Conservation (phyloP, 129 eudicot genomes). For the Scalesia atractyloides region DNA sequence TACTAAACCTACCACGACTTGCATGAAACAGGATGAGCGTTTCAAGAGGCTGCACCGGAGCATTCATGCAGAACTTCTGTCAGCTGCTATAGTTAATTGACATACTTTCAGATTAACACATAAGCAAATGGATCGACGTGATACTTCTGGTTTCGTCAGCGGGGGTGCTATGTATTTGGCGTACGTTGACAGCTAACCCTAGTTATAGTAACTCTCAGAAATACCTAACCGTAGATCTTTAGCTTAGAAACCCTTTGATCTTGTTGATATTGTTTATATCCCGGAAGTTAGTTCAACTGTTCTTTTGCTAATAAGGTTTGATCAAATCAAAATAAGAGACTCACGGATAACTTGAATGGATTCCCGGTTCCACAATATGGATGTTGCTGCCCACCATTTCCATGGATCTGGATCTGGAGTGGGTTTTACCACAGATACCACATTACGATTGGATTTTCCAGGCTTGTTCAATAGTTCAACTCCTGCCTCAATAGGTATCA, state of each 20-base stretch:
- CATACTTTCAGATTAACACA: slow-evolving; percentile 19
- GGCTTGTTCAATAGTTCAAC: slow-evolving; percentile 33
- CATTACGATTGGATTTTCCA: slow-evolving; percentile 65
- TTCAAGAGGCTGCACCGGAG: slow-evolving; percentile 21
- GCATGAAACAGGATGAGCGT: slow-evolving; percentile 56
- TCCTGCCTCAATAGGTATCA: slow-evolving; percentile 54
- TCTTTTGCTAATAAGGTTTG: slow-evolving; percentile 43
- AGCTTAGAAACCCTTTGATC: slow-evolving; percentile 35
- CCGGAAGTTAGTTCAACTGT: slow-evolving; percentile 65
- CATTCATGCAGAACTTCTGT: slow-evolving; percentile 23
- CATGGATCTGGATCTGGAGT: too few relatives aligned
- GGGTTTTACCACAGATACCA: slow-evolving; percentile 67
- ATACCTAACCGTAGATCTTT: slow-evolving; percentile 14
- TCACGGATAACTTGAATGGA: slow-evolving; percentile 55
- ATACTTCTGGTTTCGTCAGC: slow-evolving; percentile 96
- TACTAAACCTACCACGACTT: slow-evolving; percentile 26
- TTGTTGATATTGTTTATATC: slow-evolving; percentile 42
- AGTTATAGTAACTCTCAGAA: too few relatives aligned
- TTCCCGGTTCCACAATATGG: slow-evolving; percentile 45
- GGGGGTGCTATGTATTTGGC: slow-evolving; percentile 58
- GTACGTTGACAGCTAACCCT: slow-evolving; percentile 54
- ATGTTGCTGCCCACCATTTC: too few relatives aligned
- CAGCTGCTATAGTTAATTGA: slow-evolving; percentile 31
- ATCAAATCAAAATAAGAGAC: slow-evolving; percentile 38
- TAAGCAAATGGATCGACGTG: slow-evolving; percentile 83